These are phyloP conservation scores for Cladorrhinum sp. DNA, from an alignment of 2,329 filamentous ascomycete species.

Conservation along the genomic window DNA sequence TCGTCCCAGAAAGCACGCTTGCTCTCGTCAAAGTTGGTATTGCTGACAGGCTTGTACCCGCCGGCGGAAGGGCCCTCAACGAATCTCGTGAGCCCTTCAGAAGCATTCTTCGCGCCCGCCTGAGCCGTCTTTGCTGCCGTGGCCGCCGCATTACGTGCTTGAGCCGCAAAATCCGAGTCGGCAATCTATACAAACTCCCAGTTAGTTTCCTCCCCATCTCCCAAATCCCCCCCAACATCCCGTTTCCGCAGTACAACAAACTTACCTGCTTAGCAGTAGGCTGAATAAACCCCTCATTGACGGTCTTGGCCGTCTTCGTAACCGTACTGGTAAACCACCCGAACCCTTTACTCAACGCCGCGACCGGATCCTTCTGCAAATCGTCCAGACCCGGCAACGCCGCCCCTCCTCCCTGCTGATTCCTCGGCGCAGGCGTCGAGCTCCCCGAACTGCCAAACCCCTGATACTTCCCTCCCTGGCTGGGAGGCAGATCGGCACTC, in stretches of 20 bases:
- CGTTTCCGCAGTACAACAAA: conserved; percentile 1
- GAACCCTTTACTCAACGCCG: conserved; percentile 84
- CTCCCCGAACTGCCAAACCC: conserved; percentile 77
- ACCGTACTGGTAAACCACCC: conserved; percentile 91
- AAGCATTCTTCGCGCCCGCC: conserved; percentile 69
- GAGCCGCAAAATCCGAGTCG: conserved; percentile 72
- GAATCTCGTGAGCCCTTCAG: conserved; percentile 79
- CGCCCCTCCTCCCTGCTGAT: conserved; percentile 25
- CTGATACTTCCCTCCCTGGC: conserved; percentile 85
- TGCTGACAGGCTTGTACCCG: conserved; percentile 37
- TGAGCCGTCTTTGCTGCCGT: conserved; percentile 65
- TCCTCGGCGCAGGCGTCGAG: conserved; percentile 49
- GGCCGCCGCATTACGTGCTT: conserved; percentile 59
- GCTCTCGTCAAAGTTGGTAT: conserved; percentile 50
- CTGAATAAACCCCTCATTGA: conserved; percentile 89
- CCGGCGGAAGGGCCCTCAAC: conserved; percentile 66
- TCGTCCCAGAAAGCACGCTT: conserved; percentile 90
- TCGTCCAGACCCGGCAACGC: conserved; percentile 72
- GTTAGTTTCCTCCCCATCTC: conserved; percentile 2
- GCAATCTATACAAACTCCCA: conserved; percentile 56
- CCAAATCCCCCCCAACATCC: conserved; percentile 1
- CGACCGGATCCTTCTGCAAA: conserved; percentile 86
- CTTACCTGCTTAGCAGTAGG: conserved; percentile 83
- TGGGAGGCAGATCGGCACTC: conserved; percentile 72
- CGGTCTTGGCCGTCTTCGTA: conserved; percentile 82